phyloP scores from a whole-genome alignment of 140 eudicot species.

The Stevia rebaudiana region DNA sequence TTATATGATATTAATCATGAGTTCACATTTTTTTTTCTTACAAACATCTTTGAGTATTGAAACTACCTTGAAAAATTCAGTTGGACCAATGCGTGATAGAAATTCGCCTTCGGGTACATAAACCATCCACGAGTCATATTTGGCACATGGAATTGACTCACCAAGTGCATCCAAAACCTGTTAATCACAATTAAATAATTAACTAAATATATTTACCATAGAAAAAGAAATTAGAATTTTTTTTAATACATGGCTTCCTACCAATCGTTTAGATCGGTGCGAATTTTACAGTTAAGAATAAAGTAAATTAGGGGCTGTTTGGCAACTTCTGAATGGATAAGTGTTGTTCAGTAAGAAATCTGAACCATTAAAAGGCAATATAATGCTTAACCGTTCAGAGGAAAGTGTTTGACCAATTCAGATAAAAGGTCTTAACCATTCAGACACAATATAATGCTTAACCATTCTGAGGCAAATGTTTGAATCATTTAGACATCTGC shows the following conservation, averaged over 20 bases:
- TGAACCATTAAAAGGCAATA: no score
- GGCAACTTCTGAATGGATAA: no score
- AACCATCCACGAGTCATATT: constrained; percentile 96
- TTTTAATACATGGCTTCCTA: neutral
- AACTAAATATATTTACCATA: neutral
- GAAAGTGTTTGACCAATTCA: no score
- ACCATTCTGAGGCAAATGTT: no score
- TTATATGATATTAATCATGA: neutral
- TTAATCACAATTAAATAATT: constrained; percentile 16
- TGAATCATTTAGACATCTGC: no score
- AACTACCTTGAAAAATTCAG: constrained; percentile 79
- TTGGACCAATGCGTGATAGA: constrained; percentile 92
- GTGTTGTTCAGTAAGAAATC: no score
- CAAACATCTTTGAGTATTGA: neutral
- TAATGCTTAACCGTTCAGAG: no score
- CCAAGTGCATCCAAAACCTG: constrained; percentile 97
- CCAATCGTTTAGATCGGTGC: neutral
- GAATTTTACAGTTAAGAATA: neutral
- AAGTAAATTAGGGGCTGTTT: neutral
- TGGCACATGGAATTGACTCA: constrained; percentile 79
- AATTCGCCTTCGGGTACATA: constrained; percentile 96
- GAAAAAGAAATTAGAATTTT: neutral
- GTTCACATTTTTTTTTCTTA: neutral
- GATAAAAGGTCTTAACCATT: no score
- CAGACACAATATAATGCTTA: no score